A percentile compares a stretch with the other conserved stretches of the same genome.
phyloP scores from a whole-genome alignment of 345 rosid species.

The Pelargonium nanum region DNA sequence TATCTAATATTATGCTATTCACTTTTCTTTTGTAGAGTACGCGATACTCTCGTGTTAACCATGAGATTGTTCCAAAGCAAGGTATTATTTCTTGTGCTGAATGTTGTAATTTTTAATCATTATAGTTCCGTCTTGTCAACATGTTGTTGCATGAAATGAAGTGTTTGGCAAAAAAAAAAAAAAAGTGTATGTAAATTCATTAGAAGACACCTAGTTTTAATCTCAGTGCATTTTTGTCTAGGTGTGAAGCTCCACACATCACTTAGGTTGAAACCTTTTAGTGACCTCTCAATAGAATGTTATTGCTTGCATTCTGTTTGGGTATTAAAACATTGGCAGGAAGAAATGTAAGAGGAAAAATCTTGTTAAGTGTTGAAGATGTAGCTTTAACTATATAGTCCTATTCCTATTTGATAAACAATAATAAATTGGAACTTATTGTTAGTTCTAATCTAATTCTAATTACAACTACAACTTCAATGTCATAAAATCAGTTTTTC shows the following conservation, averaged over 20 bases:
- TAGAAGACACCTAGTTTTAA: not conserved
- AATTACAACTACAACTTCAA: not conserved
- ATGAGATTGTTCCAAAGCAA: conserved; percentile 66
- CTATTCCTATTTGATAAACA: not conserved
- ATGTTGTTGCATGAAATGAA: not conserved
- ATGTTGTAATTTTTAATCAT: not conserved
- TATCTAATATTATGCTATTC: conserved; percentile 4
- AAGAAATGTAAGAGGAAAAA: not conserved
- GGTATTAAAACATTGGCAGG: not conserved
- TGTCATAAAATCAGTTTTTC: not conserved
- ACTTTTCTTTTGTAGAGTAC: conserved; percentile 31
- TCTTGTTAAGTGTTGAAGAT: not conserved
- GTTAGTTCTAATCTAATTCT: not conserved
- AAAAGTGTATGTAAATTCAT: too few relatives aligned
- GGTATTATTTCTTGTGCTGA: conserved; percentile 24
- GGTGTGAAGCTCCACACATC: not conserved
- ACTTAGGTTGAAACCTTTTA: not conserved
- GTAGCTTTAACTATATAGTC: not conserved
- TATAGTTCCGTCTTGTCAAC: not conserved
- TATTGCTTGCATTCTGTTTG: not conserved
- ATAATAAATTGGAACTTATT: not conserved
- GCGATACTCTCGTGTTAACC: conserved; percentile 65
- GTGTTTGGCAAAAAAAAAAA: not conserved
- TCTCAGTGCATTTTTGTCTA: too few relatives aligned
- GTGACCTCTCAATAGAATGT: not conserved